A percentile compares a stretch with the other conserved stretches of the same genome.
These are phyloP conservation scores for Boletus pseudo-olivaceus DNA, from an alignment of 768 basidiomycete genomes.

Conservation along the genomic window DNA sequence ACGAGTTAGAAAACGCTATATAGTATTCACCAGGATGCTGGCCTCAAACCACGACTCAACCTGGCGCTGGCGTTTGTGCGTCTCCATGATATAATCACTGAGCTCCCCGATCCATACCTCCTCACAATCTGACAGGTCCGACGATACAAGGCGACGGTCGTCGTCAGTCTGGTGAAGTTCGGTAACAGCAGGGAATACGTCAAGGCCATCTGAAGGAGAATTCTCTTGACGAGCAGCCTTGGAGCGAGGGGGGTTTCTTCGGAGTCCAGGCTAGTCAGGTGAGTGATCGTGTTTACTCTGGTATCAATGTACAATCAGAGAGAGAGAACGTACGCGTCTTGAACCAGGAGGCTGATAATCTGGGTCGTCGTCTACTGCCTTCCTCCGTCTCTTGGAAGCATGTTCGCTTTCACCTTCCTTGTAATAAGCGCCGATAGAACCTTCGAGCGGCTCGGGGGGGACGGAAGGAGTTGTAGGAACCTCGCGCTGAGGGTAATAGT, in stretches of 20 bases:
- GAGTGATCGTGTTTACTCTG: not conserved
- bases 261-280: slow-evolving; percentile 34
- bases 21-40: slow-evolving; percentile 51
- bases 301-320: not conserved
- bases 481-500: slow-evolving; percentile 34
- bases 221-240: slow-evolving; percentile 33
- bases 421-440: slow-evolving; percentile 25
- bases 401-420: slow-evolving; percentile 31
- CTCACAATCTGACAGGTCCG: slow-evolving; percentile 78
- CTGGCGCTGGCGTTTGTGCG: slow-evolving; percentile 68
- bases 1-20: not conserved
- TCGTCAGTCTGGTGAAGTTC: slow-evolving; percentile 36
- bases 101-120: slow-evolving; percentile 75
- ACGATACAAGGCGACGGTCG: slow-evolving; percentile 50
- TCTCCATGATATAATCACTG: slow-evolving; percentile 64
- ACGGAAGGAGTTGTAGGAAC: slow-evolving; percentile 6
- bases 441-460: slow-evolving; percentile 20
- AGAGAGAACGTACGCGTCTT: slow-evolving; percentile 50
- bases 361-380: slow-evolving; percentile 43
- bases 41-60: slow-evolving; percentile 73
- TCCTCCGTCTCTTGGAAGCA: slow-evolving; percentile 49
- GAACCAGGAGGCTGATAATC: slow-evolving; percentile 49
- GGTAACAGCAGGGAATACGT: slow-evolving; percentile 9
- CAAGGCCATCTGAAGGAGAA: slow-evolving; percentile 24
- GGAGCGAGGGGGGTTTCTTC: slow-evolving; percentile 40